Conservation (phyloP, 306 rosid genomes). For the Cucumis melo region DNA sequence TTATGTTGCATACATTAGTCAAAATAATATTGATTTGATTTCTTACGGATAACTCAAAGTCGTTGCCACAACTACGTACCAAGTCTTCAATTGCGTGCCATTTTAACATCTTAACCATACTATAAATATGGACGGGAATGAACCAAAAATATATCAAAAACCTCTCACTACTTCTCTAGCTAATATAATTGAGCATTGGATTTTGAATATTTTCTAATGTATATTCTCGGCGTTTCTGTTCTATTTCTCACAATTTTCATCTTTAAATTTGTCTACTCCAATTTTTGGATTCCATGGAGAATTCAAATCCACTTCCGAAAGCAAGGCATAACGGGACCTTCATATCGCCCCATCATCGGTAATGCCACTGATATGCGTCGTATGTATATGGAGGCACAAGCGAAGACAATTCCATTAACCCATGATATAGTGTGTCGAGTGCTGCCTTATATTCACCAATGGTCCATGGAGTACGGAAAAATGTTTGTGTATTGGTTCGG, state of each 20-base stretch:
- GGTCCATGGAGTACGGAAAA: constrained; percentile 52
- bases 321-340: constrained; percentile 53
- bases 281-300: constrained; percentile 48
- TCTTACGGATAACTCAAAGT: too few species aligned
- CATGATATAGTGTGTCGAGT: constrained; percentile 32
- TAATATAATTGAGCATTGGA: background rate
- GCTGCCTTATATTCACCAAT: constrained; percentile 30
- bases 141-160: background rate
- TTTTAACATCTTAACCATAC: too few species aligned
- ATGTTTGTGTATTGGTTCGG: constrained; percentile 63
- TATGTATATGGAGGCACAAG: background rate
- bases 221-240: background rate
- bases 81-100: too few species aligned
- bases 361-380: constrained; percentile 30
- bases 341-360: constrained; percentile 42
- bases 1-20: too few species aligned
- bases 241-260: background rate
- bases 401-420: constrained; percentile 13
- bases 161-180: background rate
- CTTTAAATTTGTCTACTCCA: constrained; percentile 19
- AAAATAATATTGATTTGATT: too few species aligned
- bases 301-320: constrained; percentile 23
- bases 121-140: too few species aligned
- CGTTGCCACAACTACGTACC: too few species aligned
- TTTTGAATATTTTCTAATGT: constrained; percentile 7